Evolutionary conservation across 768 basidiomycete species (phyloP), one percentile per base, ranked within the genome.

Genomic region (Cubamyces lactineus): DNA sequence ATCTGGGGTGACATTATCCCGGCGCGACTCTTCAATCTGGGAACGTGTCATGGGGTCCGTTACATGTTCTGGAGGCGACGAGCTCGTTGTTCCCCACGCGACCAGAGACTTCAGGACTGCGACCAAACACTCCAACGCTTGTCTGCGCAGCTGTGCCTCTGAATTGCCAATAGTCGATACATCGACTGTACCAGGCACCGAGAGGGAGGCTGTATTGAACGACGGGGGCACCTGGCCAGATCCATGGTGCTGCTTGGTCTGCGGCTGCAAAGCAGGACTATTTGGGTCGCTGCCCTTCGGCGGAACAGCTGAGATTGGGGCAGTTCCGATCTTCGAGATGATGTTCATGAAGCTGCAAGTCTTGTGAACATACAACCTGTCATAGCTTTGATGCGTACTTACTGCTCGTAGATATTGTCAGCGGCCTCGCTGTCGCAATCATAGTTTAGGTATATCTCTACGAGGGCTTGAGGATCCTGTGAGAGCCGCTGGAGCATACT

Each of bases 391-490:
- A 26, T 38, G 6, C n/a, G 57, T 9, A 76, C 88, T 70, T 70
- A 93, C 87, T 92, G 92, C 70, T 99, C 97, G 75, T 98, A 99
- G 60, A 98, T 96, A 76, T 99, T 98, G 70, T 97, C 96, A 11
- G 84, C 84, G 4, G 96, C 94, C 61, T 94, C 89, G 61, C 94
- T 86, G 71, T 99, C 97, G 72, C 97, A 99, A 71, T 99, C 97
- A 71, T 99, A 99, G 74, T 99, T 99, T 73, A 99, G 87, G 77
- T 98, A 99, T 59, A 98, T 87, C 74, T 99, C 97, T 30, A 99
- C 97, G 19, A 99, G 80, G 9, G 96, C 95, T 74, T 98, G 97
- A 1, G 97, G 95, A 70, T 98, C 97, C 73, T 96, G 92, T 70
- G 92, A 96, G 16, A 99, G 77, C 43, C 91, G 86, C 17, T 85